Evolutionary conservation across 805 yeast species (phyloP), one percentile per base, ranked within the genome.

Genomic region (Candida ulmi): DNA sequence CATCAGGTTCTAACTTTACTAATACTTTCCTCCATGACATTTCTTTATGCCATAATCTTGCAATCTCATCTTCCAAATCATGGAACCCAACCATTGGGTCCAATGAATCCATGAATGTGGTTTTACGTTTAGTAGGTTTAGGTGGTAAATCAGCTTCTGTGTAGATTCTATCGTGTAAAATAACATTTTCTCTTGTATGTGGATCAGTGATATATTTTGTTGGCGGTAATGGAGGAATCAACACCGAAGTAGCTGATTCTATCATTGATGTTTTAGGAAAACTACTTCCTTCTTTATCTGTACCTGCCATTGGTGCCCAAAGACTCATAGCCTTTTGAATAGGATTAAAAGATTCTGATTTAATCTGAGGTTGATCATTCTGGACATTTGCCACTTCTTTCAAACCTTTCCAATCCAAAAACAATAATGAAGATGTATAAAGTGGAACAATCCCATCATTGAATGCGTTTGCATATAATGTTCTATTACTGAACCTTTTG

Each of bases 361-460:
- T 24, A 19, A 19, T 9, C 35, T 17, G 19, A 19, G 25, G 34
- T 36, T 23, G 35, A 16, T 17, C 31, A 15, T 37, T 37, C 23
- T 41, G 43, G 5, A 41, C 44, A 11, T 42, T 32, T 6, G 48
- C 34, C 2, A 49, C 47, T 11, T 44, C 41, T 5, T 42, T 40
- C 8, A 54, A 29, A 2, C 52, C 52, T 31, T 50, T 48, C 58
- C 58, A 82, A 55, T 85, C 91, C 23, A 85, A 47, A 54, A 74
- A 85, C 19, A 85, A 60, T 38, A 85, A 55, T 0, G 88, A 80
- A 0, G 88, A 72, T 0, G 93, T 82, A 41, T 90, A 69, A 39
- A 85, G 65, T 0, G 95, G 93, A 0, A 85, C 95, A 27, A 85
- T 81, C 2, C 93, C 95, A 61, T 85, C 95, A 55, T 85, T 80